A percentile compares a stretch with the other conserved stretches of the same genome.
phyloP scores from a whole-genome alignment of 2,329 filamentous ascomycete species.

The Trichoderma citrinoviride region DNA sequence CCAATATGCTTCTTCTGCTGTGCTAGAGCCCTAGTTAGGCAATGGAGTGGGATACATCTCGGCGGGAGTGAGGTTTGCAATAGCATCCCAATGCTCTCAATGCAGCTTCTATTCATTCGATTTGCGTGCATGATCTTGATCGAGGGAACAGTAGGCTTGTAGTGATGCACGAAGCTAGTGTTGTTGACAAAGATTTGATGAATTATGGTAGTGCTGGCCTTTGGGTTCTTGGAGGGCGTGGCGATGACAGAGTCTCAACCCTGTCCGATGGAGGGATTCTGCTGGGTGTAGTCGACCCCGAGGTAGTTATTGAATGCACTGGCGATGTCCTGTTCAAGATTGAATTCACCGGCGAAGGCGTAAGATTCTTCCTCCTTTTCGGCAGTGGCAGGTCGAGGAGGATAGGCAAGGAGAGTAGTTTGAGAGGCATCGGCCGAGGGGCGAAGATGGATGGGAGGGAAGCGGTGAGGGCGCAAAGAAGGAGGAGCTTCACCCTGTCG shows the following conservation, averaged over 20 bases:
- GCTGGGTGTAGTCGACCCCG: constrained; percentile 11
- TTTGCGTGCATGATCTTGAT: constrained; percentile 8
- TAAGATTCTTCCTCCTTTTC: neutral
- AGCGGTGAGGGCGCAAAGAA: neutral
- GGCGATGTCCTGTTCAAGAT: neutral
- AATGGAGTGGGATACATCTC: constrained; percentile 2
- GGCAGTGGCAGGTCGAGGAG: neutral
- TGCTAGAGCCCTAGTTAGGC: neutral
- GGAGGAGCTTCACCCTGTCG: neutral
- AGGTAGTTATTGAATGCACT: constrained; percentile 6
- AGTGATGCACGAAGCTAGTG: neutral
- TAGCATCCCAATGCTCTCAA: constrained; percentile 13
- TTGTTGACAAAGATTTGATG: neutral
- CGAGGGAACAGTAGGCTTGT: neutral
- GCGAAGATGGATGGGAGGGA: neutral
- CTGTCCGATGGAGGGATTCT: constrained; percentile 1
- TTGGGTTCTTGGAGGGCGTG: neutral
- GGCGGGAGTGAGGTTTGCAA: constrained; percentile 5
- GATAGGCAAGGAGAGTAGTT: neutral
- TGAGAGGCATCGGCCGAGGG: neutral
- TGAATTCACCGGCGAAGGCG: neutral
- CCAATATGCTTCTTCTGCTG: neutral
- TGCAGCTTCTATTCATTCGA: constrained; percentile 14
- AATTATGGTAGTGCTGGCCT: neutral
- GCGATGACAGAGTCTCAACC: constrained; percentile 7